Percentiles rank a stretch among this genome's conserved stretches.
Conservation (phyloP, 1,284 basidiomycete genomes). For the Nidula niveotomentosa region DNA sequence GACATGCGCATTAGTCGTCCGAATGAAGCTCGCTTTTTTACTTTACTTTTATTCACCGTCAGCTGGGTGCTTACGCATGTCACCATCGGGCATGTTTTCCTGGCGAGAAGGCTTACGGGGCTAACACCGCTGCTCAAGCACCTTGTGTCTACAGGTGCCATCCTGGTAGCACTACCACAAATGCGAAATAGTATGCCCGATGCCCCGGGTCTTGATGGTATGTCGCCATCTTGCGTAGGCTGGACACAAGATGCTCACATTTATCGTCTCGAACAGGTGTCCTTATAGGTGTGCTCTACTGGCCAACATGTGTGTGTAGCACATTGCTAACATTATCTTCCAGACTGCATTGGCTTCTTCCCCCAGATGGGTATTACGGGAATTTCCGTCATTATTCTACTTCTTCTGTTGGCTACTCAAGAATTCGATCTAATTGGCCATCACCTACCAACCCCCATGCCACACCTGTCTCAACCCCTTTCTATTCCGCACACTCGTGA, state of each 20-base stretch:
- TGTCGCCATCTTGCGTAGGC: conserved; percentile 14
- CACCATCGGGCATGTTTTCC: conserved; percentile 40
- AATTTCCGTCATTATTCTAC: conserved; percentile 36
- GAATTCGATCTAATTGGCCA: conserved; percentile 34
- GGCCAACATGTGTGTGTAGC: too few species aligned
- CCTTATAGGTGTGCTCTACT: conserved; percentile 25
- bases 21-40: conserved; percentile 39
- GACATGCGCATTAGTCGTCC: conserved; percentile 45
- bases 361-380: conserved; percentile 53
- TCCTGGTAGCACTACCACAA: conserved; percentile 48
- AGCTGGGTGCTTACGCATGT: conserved; percentile 57
- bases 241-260: not conserved
- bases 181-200: conserved; percentile 57
- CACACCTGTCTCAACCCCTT: conserved; percentile 7
- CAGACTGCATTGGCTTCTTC: conserved; percentile 56
- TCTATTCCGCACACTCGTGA: not conserved
- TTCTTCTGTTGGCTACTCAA: conserved; percentile 40
- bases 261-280: conserved; percentile 32
- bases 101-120: conserved; percentile 35
- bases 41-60: conserved; percentile 44
- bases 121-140: conserved; percentile 34
- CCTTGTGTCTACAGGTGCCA: conserved; percentile 36
- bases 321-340: conserved; percentile 1
- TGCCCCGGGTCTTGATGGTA: conserved; percentile 54
- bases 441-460: conserved; percentile 1